Evolutionary conservation across 163 green algal species (phyloP).

Genomic region (Scenedesmus sp.): DNA sequence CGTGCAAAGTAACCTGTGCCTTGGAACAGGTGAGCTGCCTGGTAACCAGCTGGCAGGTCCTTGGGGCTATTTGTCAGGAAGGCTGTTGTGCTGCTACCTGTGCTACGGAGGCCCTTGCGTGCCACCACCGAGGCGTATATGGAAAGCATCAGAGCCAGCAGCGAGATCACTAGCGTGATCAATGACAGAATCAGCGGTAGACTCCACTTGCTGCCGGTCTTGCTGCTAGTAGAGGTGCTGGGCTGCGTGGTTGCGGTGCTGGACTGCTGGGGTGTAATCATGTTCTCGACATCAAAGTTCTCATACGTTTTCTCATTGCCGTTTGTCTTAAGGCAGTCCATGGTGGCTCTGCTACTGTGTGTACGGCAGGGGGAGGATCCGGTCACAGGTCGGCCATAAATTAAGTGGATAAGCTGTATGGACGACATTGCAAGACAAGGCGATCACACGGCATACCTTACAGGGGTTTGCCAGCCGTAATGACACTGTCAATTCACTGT

Average conservation of each 20-base stretch:
- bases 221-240: background rate
- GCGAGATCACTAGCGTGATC: background rate
- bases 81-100: background rate
- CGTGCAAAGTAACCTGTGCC: conserved; percentile 59
- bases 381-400: background rate
- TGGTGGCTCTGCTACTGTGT: background rate
- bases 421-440: no score
- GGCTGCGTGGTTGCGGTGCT: background rate
- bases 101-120: background rate
- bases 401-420: no score
- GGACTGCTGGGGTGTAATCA: background rate
- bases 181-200: background rate
- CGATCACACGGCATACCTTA: no score
- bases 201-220: conserved; percentile 5
- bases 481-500: background rate
- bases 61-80: background rate
- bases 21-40: conserved; percentile 43
- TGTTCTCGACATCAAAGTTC: conserved; percentile 7
- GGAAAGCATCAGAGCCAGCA: background rate
- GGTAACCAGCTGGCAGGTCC: conserved; percentile 30
- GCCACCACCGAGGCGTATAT: background rate
- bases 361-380: background rate
- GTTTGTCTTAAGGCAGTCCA: background rate
- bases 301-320: background rate
- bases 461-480: background rate